Evolutionary conservation across 2,329 filamentous ascomycete species (phyloP), one percentile per base, ranked within the genome.

Genomic region (Coniochaeta sp.): DNA sequence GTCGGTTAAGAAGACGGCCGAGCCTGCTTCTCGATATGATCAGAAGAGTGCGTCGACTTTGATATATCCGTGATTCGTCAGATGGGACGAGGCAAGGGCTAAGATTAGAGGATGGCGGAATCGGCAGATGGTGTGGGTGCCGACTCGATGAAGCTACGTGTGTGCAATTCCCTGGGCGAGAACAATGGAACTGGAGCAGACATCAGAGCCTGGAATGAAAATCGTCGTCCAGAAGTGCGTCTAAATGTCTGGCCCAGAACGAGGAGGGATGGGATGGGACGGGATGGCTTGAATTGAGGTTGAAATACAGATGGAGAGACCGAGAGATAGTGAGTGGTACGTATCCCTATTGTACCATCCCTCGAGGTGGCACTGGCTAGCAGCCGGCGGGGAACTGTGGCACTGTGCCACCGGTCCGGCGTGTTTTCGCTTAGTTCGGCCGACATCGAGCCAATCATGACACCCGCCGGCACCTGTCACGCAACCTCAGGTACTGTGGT

Each of bases 21-120:
- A 50, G 38, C 40, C 60, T 44, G 38, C 52, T 47, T 36, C n/a
- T n/a, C 30, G 59, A 55, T 58, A 56, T 34, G 24, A 54, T 32
- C 44, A 56, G 40, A 44, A 22, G 22, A 28, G 44, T 28, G 19
- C 19, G 9, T 28, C 30, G 42, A 19, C 17, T 24, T 36, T 28
- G 14, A 38, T 14, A 42, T 32, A 22, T 34, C 40, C 34, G 22
- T 58, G 47, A 32, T 28, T n/a, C 12, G 47, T 52, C 14, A 47
- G 5, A 10, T 14, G 22, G 30, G 8, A 12, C 9, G 5, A 36
- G 30, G n/a, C 47, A 52, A 52, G 47, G 47, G 47, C n/a, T n/a
- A 30, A 24, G 8, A 24, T 52, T 22, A 30, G 47, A 12, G 19
- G 19, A 26, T 47, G 42, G 17, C 47, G 22, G 47, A 30, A 28